phyloP scores from a whole-genome alignment of 306 rosid genomes.

The Fragaria nilgerrensis region DNA sequence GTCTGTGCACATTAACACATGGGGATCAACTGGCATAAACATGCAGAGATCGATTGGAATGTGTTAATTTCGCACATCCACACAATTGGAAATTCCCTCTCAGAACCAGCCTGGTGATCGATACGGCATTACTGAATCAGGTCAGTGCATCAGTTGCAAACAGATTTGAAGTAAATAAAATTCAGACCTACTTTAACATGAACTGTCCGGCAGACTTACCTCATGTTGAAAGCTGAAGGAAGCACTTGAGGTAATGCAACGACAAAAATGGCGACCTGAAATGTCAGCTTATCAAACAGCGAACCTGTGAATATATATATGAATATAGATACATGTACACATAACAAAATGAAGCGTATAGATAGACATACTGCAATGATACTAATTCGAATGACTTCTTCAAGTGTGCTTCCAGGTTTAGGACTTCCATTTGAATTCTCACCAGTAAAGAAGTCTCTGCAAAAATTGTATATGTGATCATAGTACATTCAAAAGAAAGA shows the following conservation, averaged over 20 bases:
- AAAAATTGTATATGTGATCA: not conserved
- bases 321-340: no score
- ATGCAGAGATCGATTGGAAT: not conserved
- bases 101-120: not conserved
- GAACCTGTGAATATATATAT: not conserved
- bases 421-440: not conserved
- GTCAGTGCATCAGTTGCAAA: not conserved
- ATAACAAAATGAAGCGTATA: not conserved
- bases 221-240: not conserved
- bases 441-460: not conserved
- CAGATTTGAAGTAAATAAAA: not conserved
- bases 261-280: not conserved
- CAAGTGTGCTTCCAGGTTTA: not conserved
- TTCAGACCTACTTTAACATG: not conserved
- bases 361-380: not conserved
- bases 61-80: not conserved
- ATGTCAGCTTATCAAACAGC: not conserved
- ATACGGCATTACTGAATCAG: not conserved
- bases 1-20: not conserved
- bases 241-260: not conserved
- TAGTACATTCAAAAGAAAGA: not conserved
- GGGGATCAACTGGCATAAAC: not conserved
- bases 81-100: not conserved
- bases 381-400: not conserved
- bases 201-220: not conserved